These are phyloP conservation scores for Spinellus fusiger DNA, from an alignment of 192 early-diverging fungal species.

Conservation along the genomic window DNA sequence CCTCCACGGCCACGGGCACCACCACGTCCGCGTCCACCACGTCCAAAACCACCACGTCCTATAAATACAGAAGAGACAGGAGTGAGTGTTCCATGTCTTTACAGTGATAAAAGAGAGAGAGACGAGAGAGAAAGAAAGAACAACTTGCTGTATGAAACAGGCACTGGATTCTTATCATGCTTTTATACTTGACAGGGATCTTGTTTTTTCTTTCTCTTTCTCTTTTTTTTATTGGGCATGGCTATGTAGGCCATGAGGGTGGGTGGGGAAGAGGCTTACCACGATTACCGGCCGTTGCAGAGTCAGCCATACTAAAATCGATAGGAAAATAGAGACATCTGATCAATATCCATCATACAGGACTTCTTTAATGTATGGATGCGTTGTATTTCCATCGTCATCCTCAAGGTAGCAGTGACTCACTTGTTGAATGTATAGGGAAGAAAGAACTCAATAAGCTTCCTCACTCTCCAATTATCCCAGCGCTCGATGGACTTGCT, in stretches of 20 bases:
- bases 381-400: too few relatives aligned
- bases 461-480: background rate
- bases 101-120: slow-evolving; percentile 26
- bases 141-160: too few relatives aligned
- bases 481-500: too few relatives aligned
- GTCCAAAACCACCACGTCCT: slow-evolving; percentile 79
- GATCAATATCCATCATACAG: background rate
- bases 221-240: background rate
- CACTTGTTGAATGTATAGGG: slow-evolving; percentile 1
- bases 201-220: too few relatives aligned
- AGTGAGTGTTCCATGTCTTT: slow-evolving; percentile 13
- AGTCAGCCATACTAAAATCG: slow-evolving; percentile 65
- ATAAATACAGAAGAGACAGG: background rate
- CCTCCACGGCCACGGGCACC: slow-evolving; percentile 70
- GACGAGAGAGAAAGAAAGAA: too few relatives aligned
- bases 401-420: too few relatives aligned
- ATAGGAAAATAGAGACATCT: slow-evolving; percentile 10
- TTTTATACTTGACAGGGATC: too few relatives aligned
- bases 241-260: background rate
- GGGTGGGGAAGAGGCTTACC: too few relatives aligned
- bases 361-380: background rate
- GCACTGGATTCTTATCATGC: too few relatives aligned
- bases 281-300: slow-evolving; percentile 72
- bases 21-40: slow-evolving; percentile 70
- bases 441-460: background rate